Evolutionary conservation across 2,329 filamentous ascomycete genomes (phyloP).

Genomic region (Fusarium brachygibbosum): DNA sequence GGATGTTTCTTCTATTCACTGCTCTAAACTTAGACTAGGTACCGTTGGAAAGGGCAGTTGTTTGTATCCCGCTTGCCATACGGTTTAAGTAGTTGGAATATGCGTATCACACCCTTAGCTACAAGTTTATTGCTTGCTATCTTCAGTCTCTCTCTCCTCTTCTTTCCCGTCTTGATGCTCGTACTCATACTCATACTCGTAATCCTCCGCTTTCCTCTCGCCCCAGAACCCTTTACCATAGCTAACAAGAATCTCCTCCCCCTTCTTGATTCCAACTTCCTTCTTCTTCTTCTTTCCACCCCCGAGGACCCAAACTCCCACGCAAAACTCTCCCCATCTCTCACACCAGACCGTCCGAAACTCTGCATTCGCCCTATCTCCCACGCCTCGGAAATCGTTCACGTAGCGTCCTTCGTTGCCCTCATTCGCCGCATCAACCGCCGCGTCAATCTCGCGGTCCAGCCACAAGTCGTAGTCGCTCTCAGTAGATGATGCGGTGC

Average conservation of each 20-base stretch:
- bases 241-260: constrained; percentile 74
- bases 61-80: background rate
- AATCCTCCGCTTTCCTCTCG: constrained; percentile 51
- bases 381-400: constrained; percentile 75
- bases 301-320: constrained; percentile 69
- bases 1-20: too few relatives aligned
- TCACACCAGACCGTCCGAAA: constrained; percentile 71
- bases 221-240: constrained; percentile 78
- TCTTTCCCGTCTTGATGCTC: constrained; percentile 6
- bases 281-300: constrained; percentile 38
- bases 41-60: background rate
- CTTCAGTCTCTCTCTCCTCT: background rate
- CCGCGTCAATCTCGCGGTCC: constrained; percentile 67
- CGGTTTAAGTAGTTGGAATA: background rate
- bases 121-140: background rate
- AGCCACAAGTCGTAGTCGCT: constrained; percentile 75
- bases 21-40: too few relatives aligned
- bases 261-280: constrained; percentile 63
- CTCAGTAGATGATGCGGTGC: constrained; percentile 47
- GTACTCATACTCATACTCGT: constrained; percentile 12
- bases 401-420: constrained; percentile 77
- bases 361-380: constrained; percentile 67
- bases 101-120: background rate
- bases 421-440: constrained; percentile 69
- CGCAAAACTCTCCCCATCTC: constrained; percentile 64